These are phyloP conservation scores for Sarocladium oryzae DNA, from an alignment of 2,329 filamentous ascomycete species.

Conservation along the genomic window DNA sequence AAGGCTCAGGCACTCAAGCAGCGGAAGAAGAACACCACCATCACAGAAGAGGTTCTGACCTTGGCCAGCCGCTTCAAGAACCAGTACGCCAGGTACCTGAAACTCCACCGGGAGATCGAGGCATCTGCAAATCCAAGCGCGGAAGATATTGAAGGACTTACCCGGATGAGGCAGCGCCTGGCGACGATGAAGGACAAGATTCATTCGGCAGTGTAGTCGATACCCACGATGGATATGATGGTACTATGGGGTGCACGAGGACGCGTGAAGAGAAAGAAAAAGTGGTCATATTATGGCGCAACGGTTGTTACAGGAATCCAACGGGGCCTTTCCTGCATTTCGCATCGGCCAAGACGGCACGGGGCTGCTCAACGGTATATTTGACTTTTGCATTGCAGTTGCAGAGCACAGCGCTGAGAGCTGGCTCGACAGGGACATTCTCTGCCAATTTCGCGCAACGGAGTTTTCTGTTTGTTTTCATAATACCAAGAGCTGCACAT, in stretches of 20 bases:
- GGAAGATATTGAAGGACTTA: slow-evolving; percentile 42
- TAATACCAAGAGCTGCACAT: slow-evolving; percentile 8
- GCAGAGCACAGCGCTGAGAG: background rate
- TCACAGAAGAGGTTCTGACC: slow-evolving; percentile 37
- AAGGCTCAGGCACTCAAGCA: slow-evolving; percentile 23
- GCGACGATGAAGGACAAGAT: slow-evolving; percentile 54
- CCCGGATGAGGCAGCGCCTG: slow-evolving; percentile 49
- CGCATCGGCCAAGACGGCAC: slow-evolving; percentile 5
- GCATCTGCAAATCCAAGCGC: slow-evolving; percentile 43
- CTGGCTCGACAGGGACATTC: background rate
- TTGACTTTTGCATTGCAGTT: background rate
- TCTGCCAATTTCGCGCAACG: background rate
- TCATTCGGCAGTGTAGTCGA: slow-evolving; percentile 25
- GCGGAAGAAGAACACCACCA: slow-evolving; percentile 18
- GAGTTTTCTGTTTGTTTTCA: slow-evolving; percentile 9
- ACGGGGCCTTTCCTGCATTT: slow-evolving; percentile 2
- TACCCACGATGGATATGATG: background rate
- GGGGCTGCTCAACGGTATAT: background rate
- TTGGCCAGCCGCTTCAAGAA: slow-evolving; percentile 50
- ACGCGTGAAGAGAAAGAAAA: background rate
- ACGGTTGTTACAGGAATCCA: slow-evolving; percentile 6
- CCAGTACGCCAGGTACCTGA: slow-evolving; percentile 50
- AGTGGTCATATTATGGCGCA: slow-evolving; percentile 4
- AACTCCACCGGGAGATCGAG: slow-evolving; percentile 49
- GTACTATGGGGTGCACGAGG: background rate